Conservation (phyloP, 331 rosid genomes). For the Quercus lobata region DNA sequence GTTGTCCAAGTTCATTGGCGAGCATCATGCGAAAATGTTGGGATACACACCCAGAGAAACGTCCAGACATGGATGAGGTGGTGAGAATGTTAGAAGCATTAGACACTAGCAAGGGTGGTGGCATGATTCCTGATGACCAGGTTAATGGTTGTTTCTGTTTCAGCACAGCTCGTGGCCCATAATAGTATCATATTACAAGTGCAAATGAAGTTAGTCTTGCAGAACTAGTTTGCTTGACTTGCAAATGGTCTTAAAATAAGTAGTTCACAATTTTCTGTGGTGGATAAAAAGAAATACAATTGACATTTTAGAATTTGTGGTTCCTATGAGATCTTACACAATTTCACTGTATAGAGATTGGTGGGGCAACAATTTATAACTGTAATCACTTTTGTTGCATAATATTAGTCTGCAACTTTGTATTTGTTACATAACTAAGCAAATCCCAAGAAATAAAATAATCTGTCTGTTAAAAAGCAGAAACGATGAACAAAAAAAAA, state of each 20-base stretch:
- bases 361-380: background rate
- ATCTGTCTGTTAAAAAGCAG: no score
- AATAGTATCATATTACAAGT: background rate
- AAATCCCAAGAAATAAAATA: no score
- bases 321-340: background rate
- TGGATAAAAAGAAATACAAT: background rate
- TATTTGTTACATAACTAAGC: no score
- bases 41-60: conserved; percentile 49
- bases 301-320: background rate
- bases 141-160: conserved; percentile 38
- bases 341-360: background rate
- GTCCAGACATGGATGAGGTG: conserved; percentile 59
- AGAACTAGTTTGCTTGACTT: background rate
- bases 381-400: background rate
- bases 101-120: conserved; percentile 58
- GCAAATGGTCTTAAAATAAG: background rate
- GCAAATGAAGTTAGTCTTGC: background rate
- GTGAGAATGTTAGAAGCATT: conserved; percentile 46
- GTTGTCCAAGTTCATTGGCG: conserved; percentile 43
- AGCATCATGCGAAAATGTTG: conserved; percentile 52
- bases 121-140: conserved; percentile 53
- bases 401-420: background rate
- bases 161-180: conserved; percentile 36
- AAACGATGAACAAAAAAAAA: no score
- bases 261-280: background rate